phyloP scores from a whole-genome alignment of 1,284 basidiomycete genomes.

The Rhodotorula sp. region DNA sequence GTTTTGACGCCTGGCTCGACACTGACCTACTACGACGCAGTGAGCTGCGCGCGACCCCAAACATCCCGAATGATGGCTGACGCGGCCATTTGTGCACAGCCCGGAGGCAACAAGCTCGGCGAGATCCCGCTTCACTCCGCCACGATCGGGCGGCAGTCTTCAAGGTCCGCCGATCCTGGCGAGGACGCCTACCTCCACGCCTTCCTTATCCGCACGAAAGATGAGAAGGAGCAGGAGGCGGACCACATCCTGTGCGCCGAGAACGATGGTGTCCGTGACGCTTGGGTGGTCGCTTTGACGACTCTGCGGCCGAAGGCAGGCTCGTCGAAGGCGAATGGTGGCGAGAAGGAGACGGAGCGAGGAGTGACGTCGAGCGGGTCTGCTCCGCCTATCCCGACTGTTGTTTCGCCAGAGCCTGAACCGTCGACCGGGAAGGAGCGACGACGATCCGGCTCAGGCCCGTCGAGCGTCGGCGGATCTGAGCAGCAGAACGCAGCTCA shows the following conservation, averaged over 20 bases:
- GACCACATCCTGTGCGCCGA: conserved; percentile 93
- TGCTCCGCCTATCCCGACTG: not conserved
- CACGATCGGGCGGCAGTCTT: conserved; percentile 44
- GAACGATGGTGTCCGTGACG: conserved; percentile 86
- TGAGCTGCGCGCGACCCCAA: conserved; percentile 55
- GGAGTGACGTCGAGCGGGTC: not conserved
- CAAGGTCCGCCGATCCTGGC: conserved; percentile 59
- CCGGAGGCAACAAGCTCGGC: conserved; percentile 84
- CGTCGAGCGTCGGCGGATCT: not conserved
- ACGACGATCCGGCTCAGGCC: conserved; percentile 46
- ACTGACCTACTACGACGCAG: conserved; percentile 91
- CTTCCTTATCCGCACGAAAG: conserved; percentile 84
- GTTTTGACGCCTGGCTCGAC: conserved; percentile 74
- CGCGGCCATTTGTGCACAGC: conserved; percentile 54
- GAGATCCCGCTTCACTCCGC: conserved; percentile 60
- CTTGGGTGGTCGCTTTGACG: conserved; percentile 91
- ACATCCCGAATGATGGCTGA: not conserved
- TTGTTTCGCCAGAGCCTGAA: conserved; percentile 11
- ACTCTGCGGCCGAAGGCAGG: conserved; percentile 45
- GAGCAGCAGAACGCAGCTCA: not conserved
- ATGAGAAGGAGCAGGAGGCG: conserved; percentile 60
- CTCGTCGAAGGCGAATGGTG: not conserved
- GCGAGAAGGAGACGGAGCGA: not conserved
- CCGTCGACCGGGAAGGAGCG: conserved; percentile 55
- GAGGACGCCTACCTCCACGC: conserved; percentile 95